A percentile compares a stretch with the other conserved stretches of the same genome.
Conservation (phyloP, 2,329 filamentous ascomycete genomes). For the Phyllosticta citribraziliensis region DNA sequence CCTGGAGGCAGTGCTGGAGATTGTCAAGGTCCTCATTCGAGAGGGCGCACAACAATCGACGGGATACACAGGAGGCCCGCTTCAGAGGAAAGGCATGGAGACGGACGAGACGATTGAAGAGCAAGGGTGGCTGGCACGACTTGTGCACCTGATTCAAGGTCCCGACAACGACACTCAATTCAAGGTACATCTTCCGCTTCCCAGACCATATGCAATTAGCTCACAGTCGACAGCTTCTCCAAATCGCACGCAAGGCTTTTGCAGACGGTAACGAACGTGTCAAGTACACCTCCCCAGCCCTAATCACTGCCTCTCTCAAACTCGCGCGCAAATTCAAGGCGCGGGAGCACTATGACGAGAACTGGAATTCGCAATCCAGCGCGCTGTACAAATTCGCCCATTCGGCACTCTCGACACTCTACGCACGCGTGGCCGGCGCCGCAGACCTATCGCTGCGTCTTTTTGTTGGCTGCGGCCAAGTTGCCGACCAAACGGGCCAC, state of each 20-base stretch:
- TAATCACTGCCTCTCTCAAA: slow-evolving; percentile 84
- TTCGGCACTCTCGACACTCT: slow-evolving; percentile 74
- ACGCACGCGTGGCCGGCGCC: slow-evolving; percentile 74
- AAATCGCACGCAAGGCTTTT: slow-evolving; percentile 78
- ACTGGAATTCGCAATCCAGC: slow-evolving; percentile 63
- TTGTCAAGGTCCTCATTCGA: slow-evolving; percentile 84
- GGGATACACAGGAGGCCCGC: slow-evolving; percentile 70
- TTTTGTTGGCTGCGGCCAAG: slow-evolving; percentile 85
- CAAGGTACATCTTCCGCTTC: slow-evolving; percentile 40
- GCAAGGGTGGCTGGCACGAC: slow-evolving; percentile 89
- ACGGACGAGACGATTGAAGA: slow-evolving; percentile 98
- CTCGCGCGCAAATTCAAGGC: slow-evolving; percentile 81
- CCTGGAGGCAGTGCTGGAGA: slow-evolving; percentile 78
- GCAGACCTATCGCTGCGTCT: slow-evolving; percentile 82
- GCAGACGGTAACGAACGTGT: slow-evolving; percentile 89
- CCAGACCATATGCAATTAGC: background rate
- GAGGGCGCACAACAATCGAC: slow-evolving; percentile 76
- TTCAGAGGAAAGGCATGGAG: slow-evolving; percentile 66
- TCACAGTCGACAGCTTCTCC: slow-evolving; percentile 50
- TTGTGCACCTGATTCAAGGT: slow-evolving; percentile 78
- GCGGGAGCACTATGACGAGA: slow-evolving; percentile 76
- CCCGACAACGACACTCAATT: slow-evolving; percentile 90
- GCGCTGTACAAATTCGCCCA: slow-evolving; percentile 95
- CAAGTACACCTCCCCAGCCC: slow-evolving; percentile 85
- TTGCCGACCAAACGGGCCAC: slow-evolving; percentile 81